Evolutionary conservation across 768 basidiomycete species (phyloP).

Genomic region (Candolleomyces aberdarensis): DNA sequence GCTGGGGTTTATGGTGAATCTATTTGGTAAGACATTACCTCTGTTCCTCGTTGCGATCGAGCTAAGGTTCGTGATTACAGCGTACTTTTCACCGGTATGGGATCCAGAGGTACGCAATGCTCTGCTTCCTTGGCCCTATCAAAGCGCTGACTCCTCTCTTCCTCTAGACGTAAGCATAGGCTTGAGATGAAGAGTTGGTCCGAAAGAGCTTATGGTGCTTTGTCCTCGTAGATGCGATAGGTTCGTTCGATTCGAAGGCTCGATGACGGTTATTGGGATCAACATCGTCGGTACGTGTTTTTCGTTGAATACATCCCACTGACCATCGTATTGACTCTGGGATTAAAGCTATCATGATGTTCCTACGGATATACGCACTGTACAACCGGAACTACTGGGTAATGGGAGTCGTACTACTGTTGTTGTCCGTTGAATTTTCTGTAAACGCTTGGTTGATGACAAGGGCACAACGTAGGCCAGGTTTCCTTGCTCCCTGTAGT

Average conservation of each 20-base stretch:
- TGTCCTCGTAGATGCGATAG: slow-evolving; percentile 32
- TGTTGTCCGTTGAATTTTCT: slow-evolving; percentile 43
- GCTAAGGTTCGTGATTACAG: slow-evolving; percentile 15
- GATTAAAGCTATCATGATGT: slow-evolving; percentile 48
- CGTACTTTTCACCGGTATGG: slow-evolving; percentile 42
- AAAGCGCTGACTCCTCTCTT: background rate
- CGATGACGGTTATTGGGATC: slow-evolving; percentile 52
- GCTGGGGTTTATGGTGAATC: slow-evolving; percentile 57
- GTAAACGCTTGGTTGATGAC: slow-evolving; percentile 56
- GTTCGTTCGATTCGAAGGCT: slow-evolving; percentile 51
- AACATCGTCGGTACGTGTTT: slow-evolving; percentile 37
- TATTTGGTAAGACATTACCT: slow-evolving; percentile 32
- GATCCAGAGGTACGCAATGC: slow-evolving; percentile 29
- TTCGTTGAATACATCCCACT: background rate
- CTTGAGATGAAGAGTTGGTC: background rate
- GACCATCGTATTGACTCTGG: background rate
- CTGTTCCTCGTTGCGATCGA: background rate
- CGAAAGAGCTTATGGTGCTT: background rate
- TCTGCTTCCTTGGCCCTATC: background rate
- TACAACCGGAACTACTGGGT: slow-evolving; percentile 33
- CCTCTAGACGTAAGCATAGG: slow-evolving; percentile 9
- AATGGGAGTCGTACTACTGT: slow-evolving; percentile 21
- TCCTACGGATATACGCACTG: slow-evolving; percentile 45
- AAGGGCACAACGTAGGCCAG: slow-evolving; percentile 41
- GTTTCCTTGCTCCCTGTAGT: background rate